A percentile compares a stretch with the other conserved stretches of the same genome.
Conservation (phyloP, 345 rosid genomes). For the Eucalyptus guilfoylei region DNA sequence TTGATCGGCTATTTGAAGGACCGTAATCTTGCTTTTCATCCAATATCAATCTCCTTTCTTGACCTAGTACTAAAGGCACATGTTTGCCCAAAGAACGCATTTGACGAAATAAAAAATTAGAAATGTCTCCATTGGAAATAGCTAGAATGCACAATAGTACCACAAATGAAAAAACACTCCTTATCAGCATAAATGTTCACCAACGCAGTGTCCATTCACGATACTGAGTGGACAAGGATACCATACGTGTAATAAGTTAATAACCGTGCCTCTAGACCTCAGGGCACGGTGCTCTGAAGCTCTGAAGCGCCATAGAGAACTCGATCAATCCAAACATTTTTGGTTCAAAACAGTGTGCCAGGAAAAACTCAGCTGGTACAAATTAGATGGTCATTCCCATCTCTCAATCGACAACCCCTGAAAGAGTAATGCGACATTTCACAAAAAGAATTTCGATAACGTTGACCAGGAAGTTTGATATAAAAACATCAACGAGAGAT, state of each 20-base stretch:
- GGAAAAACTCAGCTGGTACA: not conserved
- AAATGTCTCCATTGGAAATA: not conserved
- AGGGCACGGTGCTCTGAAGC: not conserved
- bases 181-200: not conserved
- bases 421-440: not conserved
- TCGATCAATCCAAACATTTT: not conserved
- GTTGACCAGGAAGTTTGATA: not conserved
- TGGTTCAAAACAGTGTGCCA: not conserved
- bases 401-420: not conserved
- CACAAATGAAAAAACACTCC: not conserved
- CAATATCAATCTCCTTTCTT: not conserved
- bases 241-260: not conserved
- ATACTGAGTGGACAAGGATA: not conserved
- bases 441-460: not conserved
- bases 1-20: not conserved
- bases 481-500: not conserved
- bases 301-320: not conserved
- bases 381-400: not conserved
- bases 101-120: not conserved
- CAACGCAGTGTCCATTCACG: not conserved
- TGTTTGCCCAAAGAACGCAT: not conserved
- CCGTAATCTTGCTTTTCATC: not conserved
- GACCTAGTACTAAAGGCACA: not conserved
- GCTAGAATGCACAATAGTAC: not conserved
- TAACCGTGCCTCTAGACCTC: not conserved